A percentile compares a stretch with the other conserved stretches of the same genome.
Conservation (phyloP, 345 rosid species). For the Microcos paniculata region DNA sequence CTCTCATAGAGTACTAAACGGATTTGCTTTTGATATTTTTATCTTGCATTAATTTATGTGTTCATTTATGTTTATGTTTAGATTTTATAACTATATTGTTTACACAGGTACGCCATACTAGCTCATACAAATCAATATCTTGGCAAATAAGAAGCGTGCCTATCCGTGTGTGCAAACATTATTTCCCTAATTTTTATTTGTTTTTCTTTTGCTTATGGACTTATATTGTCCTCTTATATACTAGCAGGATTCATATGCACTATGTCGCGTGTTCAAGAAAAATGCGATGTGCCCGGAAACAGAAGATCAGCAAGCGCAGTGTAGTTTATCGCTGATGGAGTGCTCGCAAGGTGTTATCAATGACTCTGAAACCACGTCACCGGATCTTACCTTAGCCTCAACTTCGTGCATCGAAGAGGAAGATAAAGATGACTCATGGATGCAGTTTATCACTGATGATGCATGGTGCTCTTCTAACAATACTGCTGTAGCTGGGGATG, state of each 20-base stretch:
- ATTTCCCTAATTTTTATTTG: no score
- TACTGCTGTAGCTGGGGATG: slow-evolving; percentile 12
- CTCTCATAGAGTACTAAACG: background rate
- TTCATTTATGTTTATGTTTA: background rate
- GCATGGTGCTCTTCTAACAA: slow-evolving; percentile 66
- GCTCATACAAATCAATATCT: no score
- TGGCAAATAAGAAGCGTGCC: no score
- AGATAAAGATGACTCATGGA: slow-evolving; percentile 95
- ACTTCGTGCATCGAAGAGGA: slow-evolving; percentile 59
- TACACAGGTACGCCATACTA: no score
- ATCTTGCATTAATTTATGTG: background rate
- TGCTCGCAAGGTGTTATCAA: slow-evolving; percentile 27
- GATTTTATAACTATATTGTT: background rate
- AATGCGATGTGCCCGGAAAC: slow-evolving; percentile 71
- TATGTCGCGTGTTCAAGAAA: slow-evolving; percentile 95
- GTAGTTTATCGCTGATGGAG: slow-evolving; percentile 49
- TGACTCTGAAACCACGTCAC: slow-evolving; percentile 65
- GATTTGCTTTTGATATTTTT: background rate
- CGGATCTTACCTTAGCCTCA: slow-evolving; percentile 57
- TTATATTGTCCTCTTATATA: background rate
- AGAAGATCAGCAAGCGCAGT: slow-evolving; percentile 64
- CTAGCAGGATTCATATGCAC: slow-evolving; percentile 76
- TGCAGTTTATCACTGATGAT: slow-evolving; percentile 94
- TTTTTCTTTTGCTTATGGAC: no score
- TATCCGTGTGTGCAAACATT: no score